Base-by-base conservation (phyloP, 495 filamentous ascomycete genomes). In the Aspergillus nanangensis region DNA sequence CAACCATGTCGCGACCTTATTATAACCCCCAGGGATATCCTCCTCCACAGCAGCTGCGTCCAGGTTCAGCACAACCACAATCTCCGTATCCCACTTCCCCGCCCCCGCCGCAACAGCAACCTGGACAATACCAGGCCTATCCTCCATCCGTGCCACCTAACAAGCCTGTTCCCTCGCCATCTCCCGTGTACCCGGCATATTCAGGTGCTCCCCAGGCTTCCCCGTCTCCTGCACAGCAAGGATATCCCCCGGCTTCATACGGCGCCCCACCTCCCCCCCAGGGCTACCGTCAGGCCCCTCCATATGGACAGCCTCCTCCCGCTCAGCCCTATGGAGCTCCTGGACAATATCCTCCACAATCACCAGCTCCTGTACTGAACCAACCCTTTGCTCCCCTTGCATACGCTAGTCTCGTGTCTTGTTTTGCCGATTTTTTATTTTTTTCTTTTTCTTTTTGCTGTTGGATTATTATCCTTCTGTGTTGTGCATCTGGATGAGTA, bases 1-100 rank as follows among this genome's bases (percentile, higher is more conserved):
- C 47, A 33, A 67, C 42, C 56, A 74, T 72, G 69, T 69, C 67
- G 19, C 62, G 55, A 40, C 65, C 58, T 20, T 71, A 69, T 49
- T 53, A 61, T 37, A 48, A 48, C 37, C 64, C 55, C 51, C 60
- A 53, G 44, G 65, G 60, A 33, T 64, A 64, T 56, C 61, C 69
- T 51, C 64, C 59, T n/a, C n/a, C n/a, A n/a, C n/a, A n/a, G 18
- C 66, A 62, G 39, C 62, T 56, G 14, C 60, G 51, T 34, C 50
- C 55, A 29, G 53, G 48, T 17, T 50, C 54, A n/a, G 36, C 55
- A 15, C 53, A 56, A 49, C 52, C 55, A 15, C 53, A 56, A 49
- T 53, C 66, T n/a, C 51, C 61, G 32, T 66, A 69, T 52, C 62
- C 60, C 44, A 55, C 58, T 49, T 65, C 70, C 54, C 54, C 66